Base-by-base conservation (phyloP, 257 asterid genomes). In the Solanum appendiculatum region DNA sequence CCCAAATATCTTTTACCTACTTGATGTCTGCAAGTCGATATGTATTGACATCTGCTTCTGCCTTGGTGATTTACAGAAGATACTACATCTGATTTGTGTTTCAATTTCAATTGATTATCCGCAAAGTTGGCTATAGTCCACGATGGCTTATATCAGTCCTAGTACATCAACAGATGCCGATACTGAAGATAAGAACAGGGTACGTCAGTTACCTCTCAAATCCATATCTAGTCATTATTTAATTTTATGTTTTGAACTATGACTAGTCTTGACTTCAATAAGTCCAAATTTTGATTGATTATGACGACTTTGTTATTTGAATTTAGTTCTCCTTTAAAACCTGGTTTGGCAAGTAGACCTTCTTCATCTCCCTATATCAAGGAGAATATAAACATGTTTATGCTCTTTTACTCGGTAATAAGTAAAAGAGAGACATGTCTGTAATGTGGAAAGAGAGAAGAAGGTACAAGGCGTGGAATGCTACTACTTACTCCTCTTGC, bases 121-220 rank as follows among this genome's bases (percentile, higher is more conserved):
- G 13, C 33, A n/a, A 75, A 75, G 21, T 39, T 75, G 83, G 83
- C 56, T 14, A 14, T 40, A 23, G 34, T n/a, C 36, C 58, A 75
- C 13, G 36, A 75, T 75, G 83, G 83, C 56, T 39, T 36, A 75
- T 40, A n/a, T 89, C 92, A 95, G 98, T 93, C 98, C 95, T 29
- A 93, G 90, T 92, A 87, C 97, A 83, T 95, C 98, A 31, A 93
- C 98, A 27, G 99, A 97, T 91, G 99, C 97, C 16, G 98, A 95
- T 87, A 97, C 98, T 4, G 98, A 97, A 85, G 98, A 95, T 75
- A 95, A 93, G 90, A 87, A 92, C 90, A 88, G 95, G 98, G 86
- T 58, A 54, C 56, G 23, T 7, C 94, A 90, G 89, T 87, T 58
- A 77, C 44, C 18, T 56, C 33, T 80, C n/a, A 46, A 36, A 25